Conservation (phyloP, 2,329 filamentous ascomycete genomes). For the Arthrobotrys sinensis region DNA sequence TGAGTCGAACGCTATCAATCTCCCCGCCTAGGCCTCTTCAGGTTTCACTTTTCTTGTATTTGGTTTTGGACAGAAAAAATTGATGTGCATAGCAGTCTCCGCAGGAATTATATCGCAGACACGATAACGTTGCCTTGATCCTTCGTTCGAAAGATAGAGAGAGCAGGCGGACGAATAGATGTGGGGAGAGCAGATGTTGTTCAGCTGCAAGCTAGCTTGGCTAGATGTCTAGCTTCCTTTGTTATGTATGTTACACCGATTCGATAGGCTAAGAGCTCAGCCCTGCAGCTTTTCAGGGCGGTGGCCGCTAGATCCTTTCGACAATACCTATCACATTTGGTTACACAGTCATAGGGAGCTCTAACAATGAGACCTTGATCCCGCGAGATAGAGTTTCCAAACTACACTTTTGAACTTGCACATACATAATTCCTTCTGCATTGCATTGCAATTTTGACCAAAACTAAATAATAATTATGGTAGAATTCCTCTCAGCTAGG, state of each 20-base stretch:
- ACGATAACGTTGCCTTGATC: no score
- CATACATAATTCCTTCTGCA: neutral
- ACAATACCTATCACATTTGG: no score
- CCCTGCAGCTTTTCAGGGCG: conserved; percentile 1
- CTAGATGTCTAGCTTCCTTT: neutral
- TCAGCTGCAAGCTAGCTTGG: no score
- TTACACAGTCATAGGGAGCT: neutral
- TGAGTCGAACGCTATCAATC: neutral
- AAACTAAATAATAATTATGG: neutral
- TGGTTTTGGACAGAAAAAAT: no score
- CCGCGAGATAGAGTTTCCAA: no score
- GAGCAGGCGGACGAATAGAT: neutral
- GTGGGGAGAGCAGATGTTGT: neutral
- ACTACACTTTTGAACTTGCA: neutral
- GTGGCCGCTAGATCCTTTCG: conserved; percentile 9
- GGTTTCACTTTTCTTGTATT: neutral
- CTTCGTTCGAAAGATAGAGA: no score
- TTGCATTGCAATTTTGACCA: conserved; percentile 1
- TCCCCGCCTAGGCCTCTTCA: neutral
- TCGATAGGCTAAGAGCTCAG: conserved; percentile 15
- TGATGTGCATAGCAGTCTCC: no score
- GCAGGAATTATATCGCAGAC: no score
- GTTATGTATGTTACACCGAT: neutral
- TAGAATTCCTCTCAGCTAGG: no score
- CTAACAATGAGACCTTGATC: neutral